Conservation (phyloP, 73 alveolate species). For the Blepharisma stoltei region DNA sequence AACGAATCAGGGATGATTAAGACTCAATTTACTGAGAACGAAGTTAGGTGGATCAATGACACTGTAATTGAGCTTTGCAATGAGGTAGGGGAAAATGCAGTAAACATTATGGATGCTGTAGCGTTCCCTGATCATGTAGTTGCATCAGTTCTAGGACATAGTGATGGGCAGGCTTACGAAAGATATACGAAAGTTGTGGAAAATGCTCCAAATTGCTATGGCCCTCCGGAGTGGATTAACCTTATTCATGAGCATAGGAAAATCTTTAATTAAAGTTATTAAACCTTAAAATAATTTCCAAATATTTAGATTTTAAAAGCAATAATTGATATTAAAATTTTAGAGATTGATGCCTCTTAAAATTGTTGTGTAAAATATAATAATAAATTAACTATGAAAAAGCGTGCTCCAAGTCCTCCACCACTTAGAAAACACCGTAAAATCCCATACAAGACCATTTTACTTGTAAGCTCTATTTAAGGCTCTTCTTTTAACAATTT, state of each 20-base stretch:
- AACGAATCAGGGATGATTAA: background rate
- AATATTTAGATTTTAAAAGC: too few relatives aligned
- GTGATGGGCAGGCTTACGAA: constrained; percentile 50
- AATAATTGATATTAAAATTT: too few relatives aligned
- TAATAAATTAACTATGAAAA: background rate
- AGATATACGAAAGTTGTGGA: constrained; percentile 35
- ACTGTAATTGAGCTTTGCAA: background rate
- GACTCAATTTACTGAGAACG: background rate
- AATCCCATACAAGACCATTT: constrained; percentile 18
- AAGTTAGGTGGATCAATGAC: background rate
- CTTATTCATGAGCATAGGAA: too few relatives aligned
- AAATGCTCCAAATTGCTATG: background rate
- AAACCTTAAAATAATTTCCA: too few relatives aligned
- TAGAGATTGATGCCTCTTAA: too few relatives aligned
- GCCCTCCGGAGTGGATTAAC: too few relatives aligned
- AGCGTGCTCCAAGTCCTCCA: constrained; percentile 11
- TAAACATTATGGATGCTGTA: constrained; percentile 45
- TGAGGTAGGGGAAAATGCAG: constrained; percentile 41
- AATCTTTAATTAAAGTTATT: too few relatives aligned
- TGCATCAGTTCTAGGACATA: constrained; percentile 43
- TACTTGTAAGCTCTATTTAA: constrained; percentile 10
- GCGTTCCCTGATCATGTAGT: constrained; percentile 46
- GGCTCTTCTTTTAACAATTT: background rate
- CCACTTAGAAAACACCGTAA: constrained; percentile 20
- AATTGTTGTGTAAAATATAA: too few relatives aligned